Percentiles rank a stretch among this genome's conserved stretches.
phyloP scores from a whole-genome alignment of 2,329 filamentous ascomycete genomes.

The Ascochyta lentis region DNA sequence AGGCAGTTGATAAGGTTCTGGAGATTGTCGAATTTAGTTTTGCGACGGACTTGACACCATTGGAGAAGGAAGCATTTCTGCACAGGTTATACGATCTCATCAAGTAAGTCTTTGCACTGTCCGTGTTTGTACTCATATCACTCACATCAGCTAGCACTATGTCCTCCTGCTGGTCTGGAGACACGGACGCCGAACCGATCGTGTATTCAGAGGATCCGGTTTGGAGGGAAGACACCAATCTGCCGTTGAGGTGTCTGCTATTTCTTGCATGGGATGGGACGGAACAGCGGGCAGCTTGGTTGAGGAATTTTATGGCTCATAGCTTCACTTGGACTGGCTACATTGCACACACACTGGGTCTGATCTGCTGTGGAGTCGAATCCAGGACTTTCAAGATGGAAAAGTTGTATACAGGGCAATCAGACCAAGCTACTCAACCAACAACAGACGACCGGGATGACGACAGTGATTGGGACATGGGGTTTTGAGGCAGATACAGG shows the following conservation, averaged over 20 bases:
- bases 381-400: background rate
- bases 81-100: too few relatives aligned
- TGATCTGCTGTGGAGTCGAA: background rate
- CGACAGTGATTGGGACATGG: conserved; percentile 6
- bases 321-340: conserved; percentile 2
- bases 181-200: background rate
- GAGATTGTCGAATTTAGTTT: too few relatives aligned
- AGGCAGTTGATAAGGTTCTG: too few relatives aligned
- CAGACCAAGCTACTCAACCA: background rate
- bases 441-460: background rate
- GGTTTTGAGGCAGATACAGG: background rate
- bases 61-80: too few relatives aligned
- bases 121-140: background rate
- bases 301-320: conserved; percentile 9
- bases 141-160: conserved; percentile 2
- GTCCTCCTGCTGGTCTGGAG: conserved; percentile 6
- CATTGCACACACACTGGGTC: background rate
- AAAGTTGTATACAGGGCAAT: background rate
- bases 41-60: too few relatives aligned
- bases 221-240: background rate
- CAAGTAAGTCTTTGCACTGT: too few relatives aligned
- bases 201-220: conserved; percentile 3
- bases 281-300: conserved; percentile 9
- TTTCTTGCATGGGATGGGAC: conserved; percentile 9
- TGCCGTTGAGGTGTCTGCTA: background rate